phyloP scores from a whole-genome alignment of 345 rosid species.

The Syzygium aqueum region DNA sequence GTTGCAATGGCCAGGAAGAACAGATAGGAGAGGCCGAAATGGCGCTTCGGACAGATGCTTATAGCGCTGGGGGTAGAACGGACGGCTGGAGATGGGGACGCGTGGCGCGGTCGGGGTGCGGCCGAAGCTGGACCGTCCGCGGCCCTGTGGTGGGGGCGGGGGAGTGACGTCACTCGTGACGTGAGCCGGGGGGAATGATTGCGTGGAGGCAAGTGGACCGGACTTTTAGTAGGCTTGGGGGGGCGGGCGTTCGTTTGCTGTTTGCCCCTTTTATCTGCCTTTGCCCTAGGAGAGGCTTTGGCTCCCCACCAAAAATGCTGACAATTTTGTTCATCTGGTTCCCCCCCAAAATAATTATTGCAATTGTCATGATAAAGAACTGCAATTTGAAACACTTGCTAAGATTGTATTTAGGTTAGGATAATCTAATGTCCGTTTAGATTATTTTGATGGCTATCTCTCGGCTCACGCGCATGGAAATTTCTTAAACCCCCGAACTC shows the following conservation, averaged over 20 bases:
- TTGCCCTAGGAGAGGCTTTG: not conserved
- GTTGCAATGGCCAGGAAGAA: not conserved
- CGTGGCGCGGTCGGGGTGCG: slow-evolving; percentile 23
- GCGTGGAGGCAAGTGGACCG: slow-evolving; percentile 33
- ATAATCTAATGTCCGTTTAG: not conserved
- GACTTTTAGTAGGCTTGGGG: not conserved
- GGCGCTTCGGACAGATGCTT: not conserved
- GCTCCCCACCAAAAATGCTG: slow-evolving; percentile 6
- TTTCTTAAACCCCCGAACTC: not conserved
- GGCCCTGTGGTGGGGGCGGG: slow-evolving; percentile 43
- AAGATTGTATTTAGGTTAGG: not conserved
- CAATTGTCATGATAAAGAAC: not conserved
- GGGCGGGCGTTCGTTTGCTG: slow-evolving; percentile 15
- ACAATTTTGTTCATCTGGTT: not conserved
- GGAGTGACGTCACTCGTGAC: slow-evolving; percentile 51
- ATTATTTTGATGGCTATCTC: not conserved
- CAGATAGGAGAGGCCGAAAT: not conserved
- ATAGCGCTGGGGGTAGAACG: not conserved
- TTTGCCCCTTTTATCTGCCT: slow-evolving; percentile 3
- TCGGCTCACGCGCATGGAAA: accelerated
- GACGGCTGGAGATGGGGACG: slow-evolving; percentile 39
- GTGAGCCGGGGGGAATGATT: slow-evolving; percentile 23
- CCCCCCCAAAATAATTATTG: not conserved
- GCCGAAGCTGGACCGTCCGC: slow-evolving; percentile 20
- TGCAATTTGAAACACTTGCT: not conserved